Evolutionary conservation across 345 rosid genomes (phyloP).

Genomic region (Ceriops decandra): DNA sequence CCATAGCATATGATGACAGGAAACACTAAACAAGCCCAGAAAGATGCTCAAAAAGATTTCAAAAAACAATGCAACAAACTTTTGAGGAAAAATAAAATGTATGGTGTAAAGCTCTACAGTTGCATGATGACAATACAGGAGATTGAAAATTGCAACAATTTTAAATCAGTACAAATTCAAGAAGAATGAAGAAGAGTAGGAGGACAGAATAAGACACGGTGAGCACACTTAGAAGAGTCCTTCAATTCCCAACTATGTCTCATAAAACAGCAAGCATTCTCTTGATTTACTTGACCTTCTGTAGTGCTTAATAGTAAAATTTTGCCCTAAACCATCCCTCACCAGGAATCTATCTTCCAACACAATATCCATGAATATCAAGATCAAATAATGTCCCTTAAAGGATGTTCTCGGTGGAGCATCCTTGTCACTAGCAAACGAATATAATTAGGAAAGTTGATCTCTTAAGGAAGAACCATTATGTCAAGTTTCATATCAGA

Average conservation of each 20-base stretch:
- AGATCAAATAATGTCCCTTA: too few species aligned
- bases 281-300: neutral
- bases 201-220: neutral
- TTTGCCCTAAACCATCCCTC: neutral
- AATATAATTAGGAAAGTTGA: neutral
- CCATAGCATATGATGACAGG: too few species aligned
- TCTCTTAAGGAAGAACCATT: neutral
- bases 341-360: too few species aligned
- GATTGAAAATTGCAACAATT: neutral
- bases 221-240: neutral
- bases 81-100: neutral
- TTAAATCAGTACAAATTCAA: neutral
- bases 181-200: neutral
- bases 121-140: neutral
- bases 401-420: too few species aligned
- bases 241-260: neutral
- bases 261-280: neutral
- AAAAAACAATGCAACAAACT: neutral
- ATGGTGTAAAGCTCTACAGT: neutral
- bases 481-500: conserved; percentile 6
- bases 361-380: too few species aligned
- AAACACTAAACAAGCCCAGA: too few species aligned
- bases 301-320: neutral
- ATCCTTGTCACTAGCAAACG: neutral
- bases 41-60: neutral